Evolutionary conservation across 768 basidiomycete genomes (phyloP).

Genomic region (Xerocomus spinulosus): DNA sequence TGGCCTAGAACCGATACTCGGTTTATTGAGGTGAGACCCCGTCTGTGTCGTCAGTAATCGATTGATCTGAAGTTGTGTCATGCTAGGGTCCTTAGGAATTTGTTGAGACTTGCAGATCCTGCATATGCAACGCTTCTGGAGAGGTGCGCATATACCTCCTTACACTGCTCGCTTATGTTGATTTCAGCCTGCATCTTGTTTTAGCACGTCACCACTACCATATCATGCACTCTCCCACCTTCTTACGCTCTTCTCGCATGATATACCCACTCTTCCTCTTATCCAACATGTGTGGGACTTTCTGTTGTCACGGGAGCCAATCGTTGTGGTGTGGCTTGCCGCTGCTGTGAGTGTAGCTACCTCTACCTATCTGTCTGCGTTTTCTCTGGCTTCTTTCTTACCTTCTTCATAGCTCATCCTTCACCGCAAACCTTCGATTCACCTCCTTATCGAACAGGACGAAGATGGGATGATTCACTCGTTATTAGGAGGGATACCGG

Average conservation of each 20-base stretch:
- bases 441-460: conserved; percentile 56
- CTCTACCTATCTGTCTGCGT: neutral
- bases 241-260: conserved; percentile 88
- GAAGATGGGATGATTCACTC: conserved; percentile 85
- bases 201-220: conserved; percentile 71
- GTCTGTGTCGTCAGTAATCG: neutral
- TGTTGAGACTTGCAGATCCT: conserved; percentile 69
- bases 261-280: conserved; percentile 82
- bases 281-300: conserved; percentile 93
- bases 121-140: conserved; percentile 65
- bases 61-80: neutral
- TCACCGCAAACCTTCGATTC: conserved; percentile 63
- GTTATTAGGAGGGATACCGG: conserved; percentile 59
- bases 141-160: conserved; percentile 38
- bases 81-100: conserved; percentile 64
- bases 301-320: conserved; percentile 76
- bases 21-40: conserved; percentile 56
- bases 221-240: conserved; percentile 90
- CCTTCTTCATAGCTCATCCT: conserved; percentile 56
- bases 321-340: conserved; percentile 76
- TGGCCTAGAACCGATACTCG: conserved; percentile 80
- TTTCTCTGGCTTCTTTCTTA: neutral
- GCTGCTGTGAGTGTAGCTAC: conserved; percentile 56
- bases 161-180: neutral
- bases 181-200: conserved; percentile 1